These are phyloP conservation scores for Cystobasidium pallidum DNA, from an alignment of 1,284 basidiomycete species.

Conservation along the genomic window DNA sequence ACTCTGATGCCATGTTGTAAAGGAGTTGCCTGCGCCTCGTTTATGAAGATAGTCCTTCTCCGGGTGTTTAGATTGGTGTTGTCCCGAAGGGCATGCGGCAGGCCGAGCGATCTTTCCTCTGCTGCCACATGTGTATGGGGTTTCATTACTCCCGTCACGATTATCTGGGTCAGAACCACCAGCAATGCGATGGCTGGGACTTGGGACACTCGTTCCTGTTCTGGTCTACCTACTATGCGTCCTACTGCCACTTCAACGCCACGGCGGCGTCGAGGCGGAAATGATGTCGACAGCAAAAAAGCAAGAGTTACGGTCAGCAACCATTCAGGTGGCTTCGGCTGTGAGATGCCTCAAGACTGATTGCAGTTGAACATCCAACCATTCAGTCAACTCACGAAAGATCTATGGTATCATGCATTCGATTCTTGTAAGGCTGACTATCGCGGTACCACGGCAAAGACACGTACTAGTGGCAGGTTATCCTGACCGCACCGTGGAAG, in stretches of 20 bases:
- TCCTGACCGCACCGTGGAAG: background rate
- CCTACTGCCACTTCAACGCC: background rate
- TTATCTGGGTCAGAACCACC: constrained; percentile 11
- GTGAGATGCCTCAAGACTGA: background rate
- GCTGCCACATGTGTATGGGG: no score
- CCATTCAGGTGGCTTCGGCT: background rate
- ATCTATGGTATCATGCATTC: constrained; percentile 42
- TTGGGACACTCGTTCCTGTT: constrained; percentile 5
- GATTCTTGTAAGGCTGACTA: constrained; percentile 44
- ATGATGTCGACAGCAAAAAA: constrained; percentile 21
- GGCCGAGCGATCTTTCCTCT: no score
- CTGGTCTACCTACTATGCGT: background rate
- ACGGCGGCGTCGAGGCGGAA: constrained; percentile 13
- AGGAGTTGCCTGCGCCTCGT: no score
- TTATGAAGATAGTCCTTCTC: no score
- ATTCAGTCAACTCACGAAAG: constrained; percentile 35
- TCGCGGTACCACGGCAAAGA: background rate
- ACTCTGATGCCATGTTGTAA: constrained; percentile 32
- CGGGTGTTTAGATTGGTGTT: no score
- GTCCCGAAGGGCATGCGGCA: no score
- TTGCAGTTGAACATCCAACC: background rate
- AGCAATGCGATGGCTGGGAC: constrained; percentile 14
- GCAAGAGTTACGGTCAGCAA: constrained; percentile 13
- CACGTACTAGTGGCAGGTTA: background rate
- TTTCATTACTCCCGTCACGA: no score